A percentile compares a stretch with the other conserved stretches of the same genome.
These are phyloP conservation scores for Oidium heveae DNA, from an alignment of 2,329 filamentous ascomycete species.

Conservation along the genomic window DNA sequence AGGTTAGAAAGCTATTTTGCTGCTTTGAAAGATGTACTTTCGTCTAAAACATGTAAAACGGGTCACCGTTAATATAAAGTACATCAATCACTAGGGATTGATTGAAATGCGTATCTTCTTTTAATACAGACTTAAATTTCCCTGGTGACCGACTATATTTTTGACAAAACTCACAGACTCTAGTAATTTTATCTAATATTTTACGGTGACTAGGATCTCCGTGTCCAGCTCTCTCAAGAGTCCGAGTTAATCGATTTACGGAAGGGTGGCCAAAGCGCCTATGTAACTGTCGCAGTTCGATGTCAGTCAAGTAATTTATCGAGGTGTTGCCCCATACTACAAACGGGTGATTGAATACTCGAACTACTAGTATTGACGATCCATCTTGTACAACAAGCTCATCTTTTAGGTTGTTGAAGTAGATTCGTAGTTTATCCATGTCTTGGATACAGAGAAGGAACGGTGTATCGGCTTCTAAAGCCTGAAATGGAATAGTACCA, in stretches of 20 bases:
- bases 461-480: neutral
- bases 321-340: neutral
- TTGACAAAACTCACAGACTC: neutral
- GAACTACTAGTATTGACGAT: neutral
- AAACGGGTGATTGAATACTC: neutral
- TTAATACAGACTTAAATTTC: neutral
- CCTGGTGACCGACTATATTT: neutral
- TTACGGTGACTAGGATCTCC: neutral
- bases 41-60: conserved; percentile 1
- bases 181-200: neutral
- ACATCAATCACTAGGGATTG: neutral
- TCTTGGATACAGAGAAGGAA: neutral
- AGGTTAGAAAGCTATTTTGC: neutral
- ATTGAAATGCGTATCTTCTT: neutral
- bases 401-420: neutral
- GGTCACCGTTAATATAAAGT: conserved; percentile 1
- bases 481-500: neutral
- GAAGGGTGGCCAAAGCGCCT: neutral
- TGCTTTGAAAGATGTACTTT: conserved; percentile 1
- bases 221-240: neutral
- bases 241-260: neutral
- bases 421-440: neutral
- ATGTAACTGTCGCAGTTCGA: neutral
- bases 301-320: neutral
- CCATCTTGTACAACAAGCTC: neutral